Evolutionary conservation across 1,139 yeast species (phyloP), one percentile per base, ranked within the genome.

Genomic region (Groenewaldozyma auringiensis): DNA sequence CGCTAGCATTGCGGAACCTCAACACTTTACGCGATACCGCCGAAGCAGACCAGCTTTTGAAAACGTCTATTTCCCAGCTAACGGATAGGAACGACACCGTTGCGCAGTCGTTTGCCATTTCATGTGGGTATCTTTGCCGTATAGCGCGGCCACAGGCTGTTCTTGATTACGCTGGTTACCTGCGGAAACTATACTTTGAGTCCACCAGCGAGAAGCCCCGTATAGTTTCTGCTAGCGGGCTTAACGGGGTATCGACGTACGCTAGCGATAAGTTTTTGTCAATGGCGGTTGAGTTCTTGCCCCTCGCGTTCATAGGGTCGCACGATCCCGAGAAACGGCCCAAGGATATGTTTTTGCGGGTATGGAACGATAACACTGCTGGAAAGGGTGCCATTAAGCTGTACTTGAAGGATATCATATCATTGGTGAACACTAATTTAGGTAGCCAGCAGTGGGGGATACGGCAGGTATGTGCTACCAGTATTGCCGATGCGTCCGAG

Each of bases 331-430:
- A 70, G 27, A 66, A 69, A 31, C 68, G 66, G 3, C 78, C 78
- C 1, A 58, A 71, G 1, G 63, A 64, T 3, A 62, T 69, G 2
- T 89, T 83, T 59, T 79, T 74, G 21, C 70, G 71, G 32, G 84
- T 78, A 43, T 92, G 96, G 97, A 71, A 76, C 18, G 95, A 86
- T 55, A 81, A 83, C 49, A 76, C 94, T 0, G 82, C 89, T 25
- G 85, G 85, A 4, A 67, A 74, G 18, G 85, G 80, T 37, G 81
- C 95, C 0, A 70, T 88, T 16, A 78, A 76, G 54, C 67, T 88
- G 2, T 88, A 87, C 56, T 66, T 84, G 42, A 65, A 68, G n/a
- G 97, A 92, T 53, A 86, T 92, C 37, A 62, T 81, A 34, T 66
- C 59, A 0, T 60, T 84, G 33, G 72, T 80, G 17, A 50, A 56